Evolutionary conservation across 2,329 filamentous ascomycete genomes (phyloP).

Genomic region (Phialemoniopsis sp.): DNA sequence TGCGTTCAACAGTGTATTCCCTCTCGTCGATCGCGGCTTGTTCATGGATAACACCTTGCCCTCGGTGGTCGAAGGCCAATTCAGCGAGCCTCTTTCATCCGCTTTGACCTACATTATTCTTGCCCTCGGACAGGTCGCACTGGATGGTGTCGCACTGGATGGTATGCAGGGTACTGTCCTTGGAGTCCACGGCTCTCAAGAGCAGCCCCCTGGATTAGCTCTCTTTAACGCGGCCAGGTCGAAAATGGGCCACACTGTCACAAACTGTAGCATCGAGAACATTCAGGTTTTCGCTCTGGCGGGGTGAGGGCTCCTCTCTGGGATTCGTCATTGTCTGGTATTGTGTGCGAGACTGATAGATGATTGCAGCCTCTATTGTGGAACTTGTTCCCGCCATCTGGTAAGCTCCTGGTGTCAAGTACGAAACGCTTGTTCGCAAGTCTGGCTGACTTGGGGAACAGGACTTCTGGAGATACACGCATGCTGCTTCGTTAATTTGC

Average conservation of each 20-base stretch:
- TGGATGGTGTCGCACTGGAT: no score
- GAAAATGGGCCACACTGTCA: constrained; percentile 52
- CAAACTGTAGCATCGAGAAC: constrained; percentile 52
- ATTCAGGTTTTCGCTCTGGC: constrained; percentile 54
- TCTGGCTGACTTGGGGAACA: constrained; percentile 18
- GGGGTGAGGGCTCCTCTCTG: constrained; percentile 32
- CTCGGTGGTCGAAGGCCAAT: constrained; percentile 38
- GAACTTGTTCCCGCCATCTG: constrained; percentile 44
- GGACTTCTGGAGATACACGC: constrained; percentile 58
- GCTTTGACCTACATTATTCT: constrained; percentile 54
- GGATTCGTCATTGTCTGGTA: constrained; percentile 2
- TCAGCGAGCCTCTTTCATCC: constrained; percentile 42
- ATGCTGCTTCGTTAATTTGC: constrained; percentile 53
- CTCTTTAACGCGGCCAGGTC: constrained; percentile 60
- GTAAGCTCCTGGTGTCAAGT: constrained; percentile 25
- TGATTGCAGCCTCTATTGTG: constrained; percentile 44
- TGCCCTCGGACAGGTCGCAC: constrained; percentile 53
- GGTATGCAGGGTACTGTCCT: constrained; percentile 41
- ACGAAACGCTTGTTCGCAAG: not conserved
- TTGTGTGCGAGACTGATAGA: not conserved
- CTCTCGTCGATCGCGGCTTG: constrained; percentile 51
- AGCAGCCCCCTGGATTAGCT: constrained; percentile 49
- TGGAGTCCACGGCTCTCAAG: constrained; percentile 33
- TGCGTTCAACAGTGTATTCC: constrained; percentile 54
- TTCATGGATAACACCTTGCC: constrained; percentile 44